phyloP scores from a whole-genome alignment of 1,284 basidiomycete species.

The Pseudozyma tsukubaensis region DNA sequence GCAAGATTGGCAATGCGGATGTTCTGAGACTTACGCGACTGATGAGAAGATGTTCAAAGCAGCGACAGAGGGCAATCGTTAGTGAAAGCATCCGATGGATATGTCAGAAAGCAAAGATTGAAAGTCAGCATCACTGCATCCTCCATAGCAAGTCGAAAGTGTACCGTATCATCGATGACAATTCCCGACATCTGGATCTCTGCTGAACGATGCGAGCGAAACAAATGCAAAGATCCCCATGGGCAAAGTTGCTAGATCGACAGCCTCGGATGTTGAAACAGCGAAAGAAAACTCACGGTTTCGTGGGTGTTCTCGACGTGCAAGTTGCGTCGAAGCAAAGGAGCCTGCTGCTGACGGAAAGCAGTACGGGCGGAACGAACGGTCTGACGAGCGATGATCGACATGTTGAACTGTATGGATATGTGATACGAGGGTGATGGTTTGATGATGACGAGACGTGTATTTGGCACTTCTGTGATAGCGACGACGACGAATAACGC shows the following conservation, averaged over 20 bases:
- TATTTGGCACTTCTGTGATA: slow-evolving; percentile 9
- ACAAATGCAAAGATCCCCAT: neutral
- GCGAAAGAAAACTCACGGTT: slow-evolving; percentile 55
- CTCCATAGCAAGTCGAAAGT: neutral
- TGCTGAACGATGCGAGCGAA: neutral
- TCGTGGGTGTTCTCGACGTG: slow-evolving; percentile 68
- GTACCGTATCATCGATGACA: neutral
- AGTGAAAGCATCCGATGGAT: neutral
- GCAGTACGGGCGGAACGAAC: slow-evolving; percentile 55
- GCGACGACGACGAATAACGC: too few species aligned
- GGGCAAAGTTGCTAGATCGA: neutral
- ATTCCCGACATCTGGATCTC: neutral
- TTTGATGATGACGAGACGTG: neutral
- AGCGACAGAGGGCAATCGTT: neutral
- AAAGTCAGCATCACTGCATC: too few species aligned
- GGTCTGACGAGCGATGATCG: slow-evolving; percentile 52
- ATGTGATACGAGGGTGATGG: slow-evolving; percentile 6
- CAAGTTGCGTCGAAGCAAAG: slow-evolving; percentile 52
- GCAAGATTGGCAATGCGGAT: neutral
- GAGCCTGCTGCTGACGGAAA: slow-evolving; percentile 54
- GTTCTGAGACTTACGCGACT: slow-evolving; percentile 22
- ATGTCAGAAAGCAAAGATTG: neutral
- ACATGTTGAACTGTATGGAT: slow-evolving; percentile 36
- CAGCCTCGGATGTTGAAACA: neutral
- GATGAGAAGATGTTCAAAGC: neutral